Conservation (phyloP, 176 grass and related monocot species). For the Zizania latifolia region DNA sequence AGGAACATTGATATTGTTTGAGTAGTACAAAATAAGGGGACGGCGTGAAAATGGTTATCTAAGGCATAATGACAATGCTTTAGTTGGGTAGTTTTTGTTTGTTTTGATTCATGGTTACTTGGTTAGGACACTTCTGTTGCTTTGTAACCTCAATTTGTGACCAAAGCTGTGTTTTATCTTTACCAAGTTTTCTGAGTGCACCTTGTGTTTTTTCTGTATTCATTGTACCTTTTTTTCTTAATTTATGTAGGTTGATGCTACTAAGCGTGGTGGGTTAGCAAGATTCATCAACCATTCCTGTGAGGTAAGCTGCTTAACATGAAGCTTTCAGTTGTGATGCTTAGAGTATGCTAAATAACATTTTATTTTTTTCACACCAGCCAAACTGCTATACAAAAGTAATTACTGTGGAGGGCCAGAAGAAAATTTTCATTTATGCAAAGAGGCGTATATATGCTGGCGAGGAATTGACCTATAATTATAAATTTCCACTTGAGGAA, state of each 20-base stretch:
- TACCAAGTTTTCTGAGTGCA: neutral
- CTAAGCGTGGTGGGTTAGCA: constrained; percentile 88
- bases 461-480: constrained; percentile 96
- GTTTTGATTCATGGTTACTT: constrained; percentile 5
- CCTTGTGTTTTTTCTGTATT: constrained; percentile 14
- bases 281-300: constrained; percentile 99
- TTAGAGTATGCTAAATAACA: constrained; percentile 14
- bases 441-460: constrained; percentile 87
- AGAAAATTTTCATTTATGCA: constrained; percentile 97
- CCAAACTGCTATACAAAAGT: constrained; percentile 98
- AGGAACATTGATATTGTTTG: constrained; percentile 7
- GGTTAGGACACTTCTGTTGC: neutral
- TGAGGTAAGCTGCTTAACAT: constrained; percentile 54
- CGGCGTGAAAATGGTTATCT: neutral
- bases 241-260: constrained; percentile 85
- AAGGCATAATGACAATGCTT: neutral
- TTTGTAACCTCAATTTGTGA: neutral
- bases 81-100: constrained; percentile 5
- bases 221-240: constrained; percentile 15
- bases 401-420: constrained; percentile 93
- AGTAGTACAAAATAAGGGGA: neutral
- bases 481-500: constrained; percentile 97
- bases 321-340: constrained; percentile 4
- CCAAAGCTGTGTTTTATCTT: neutral
- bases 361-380: constrained; percentile 32